phyloP scores from a whole-genome alignment of 2,329 filamentous ascomycete species.

The Beauveria caledonica region DNA sequence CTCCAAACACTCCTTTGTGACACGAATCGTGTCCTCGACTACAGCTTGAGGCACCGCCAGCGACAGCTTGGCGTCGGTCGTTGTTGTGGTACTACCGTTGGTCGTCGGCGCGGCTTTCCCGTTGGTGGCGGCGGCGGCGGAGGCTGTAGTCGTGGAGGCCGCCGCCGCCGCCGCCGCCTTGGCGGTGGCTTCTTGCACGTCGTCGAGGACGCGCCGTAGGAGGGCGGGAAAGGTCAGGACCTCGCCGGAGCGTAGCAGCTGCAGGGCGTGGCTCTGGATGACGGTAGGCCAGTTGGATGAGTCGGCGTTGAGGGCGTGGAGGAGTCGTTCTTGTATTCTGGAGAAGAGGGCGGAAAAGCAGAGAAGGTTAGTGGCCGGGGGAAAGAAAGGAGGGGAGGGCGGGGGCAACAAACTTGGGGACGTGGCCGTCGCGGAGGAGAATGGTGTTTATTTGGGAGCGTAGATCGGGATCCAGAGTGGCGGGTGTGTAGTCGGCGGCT shows the following conservation, averaged over 20 bases:
- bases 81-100: slow-evolving; percentile 15
- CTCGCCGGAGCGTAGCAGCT: slow-evolving; percentile 52
- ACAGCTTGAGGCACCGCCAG: slow-evolving; percentile 51
- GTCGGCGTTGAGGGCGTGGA: slow-evolving; percentile 53
- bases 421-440: slow-evolving; percentile 50
- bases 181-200: slow-evolving; percentile 44
- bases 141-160: neutral
- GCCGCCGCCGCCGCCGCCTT: slow-evolving; percentile 9
- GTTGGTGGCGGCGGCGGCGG: slow-evolving; percentile 19
- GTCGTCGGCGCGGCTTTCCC: slow-evolving; percentile 11
- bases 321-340: slow-evolving; percentile 57
- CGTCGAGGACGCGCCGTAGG: slow-evolving; percentile 51
- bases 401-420: slow-evolving; percentile 41
- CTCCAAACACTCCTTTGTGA: slow-evolving; percentile 51
- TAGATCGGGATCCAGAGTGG: slow-evolving; percentile 53
- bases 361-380: neutral
- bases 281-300: slow-evolving; percentile 54
- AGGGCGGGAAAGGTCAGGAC: slow-evolving; percentile 53
- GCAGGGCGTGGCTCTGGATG: slow-evolving; percentile 51
- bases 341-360: too few species aligned
- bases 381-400: neutral
- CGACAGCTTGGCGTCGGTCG: slow-evolving; percentile 22
- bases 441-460: slow-evolving; percentile 54
- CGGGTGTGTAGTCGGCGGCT: slow-evolving; percentile 51
- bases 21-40: slow-evolving; percentile 53